Percentiles rank a stretch among this genome's conserved stretches.
Evolutionary conservation across 2,329 filamentous ascomycete genomes (phyloP).

Genomic region (Stachybotrys chlorohalonatus): DNA sequence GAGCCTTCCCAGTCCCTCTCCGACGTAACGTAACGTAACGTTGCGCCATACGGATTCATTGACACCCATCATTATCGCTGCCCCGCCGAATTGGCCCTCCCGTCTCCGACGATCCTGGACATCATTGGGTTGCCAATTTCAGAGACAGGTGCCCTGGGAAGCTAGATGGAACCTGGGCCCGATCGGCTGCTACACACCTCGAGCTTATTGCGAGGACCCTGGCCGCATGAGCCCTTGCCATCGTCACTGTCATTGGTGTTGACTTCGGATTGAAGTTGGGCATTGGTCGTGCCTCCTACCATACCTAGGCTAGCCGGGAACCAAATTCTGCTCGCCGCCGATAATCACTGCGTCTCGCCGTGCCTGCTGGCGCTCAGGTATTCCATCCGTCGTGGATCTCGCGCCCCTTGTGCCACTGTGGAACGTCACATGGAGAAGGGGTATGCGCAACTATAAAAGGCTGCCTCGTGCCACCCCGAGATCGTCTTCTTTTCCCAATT

Average conservation of each 20-base stretch:
- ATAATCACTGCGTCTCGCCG: neutral
- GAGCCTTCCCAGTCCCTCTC: neutral
- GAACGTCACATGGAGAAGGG: neutral
- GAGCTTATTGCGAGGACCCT: neutral
- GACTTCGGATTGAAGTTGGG: neutral
- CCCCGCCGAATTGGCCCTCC: neutral
- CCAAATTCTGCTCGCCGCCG: neutral
- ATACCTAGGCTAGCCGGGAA: neutral
- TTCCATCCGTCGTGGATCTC: neutral
- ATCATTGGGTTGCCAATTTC: neutral
- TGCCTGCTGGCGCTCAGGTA: neutral
- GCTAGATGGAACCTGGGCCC: neutral
- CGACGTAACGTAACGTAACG: constrained; percentile 16
- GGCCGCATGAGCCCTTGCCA: neutral
- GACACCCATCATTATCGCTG: neutral
- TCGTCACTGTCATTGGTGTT: neutral
- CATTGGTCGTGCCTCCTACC: neutral
- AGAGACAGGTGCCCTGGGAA: neutral
- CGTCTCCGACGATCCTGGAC: neutral
- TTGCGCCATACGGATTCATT: constrained; percentile 6
- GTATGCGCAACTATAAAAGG: neutral
- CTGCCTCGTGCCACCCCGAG: neutral
- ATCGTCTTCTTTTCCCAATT: neutral
- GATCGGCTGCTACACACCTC: neutral
- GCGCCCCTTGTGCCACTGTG: neutral